phyloP scores from a whole-genome alignment of 1,284 basidiomycete species.

The Cystobasidium slooffiae region DNA sequence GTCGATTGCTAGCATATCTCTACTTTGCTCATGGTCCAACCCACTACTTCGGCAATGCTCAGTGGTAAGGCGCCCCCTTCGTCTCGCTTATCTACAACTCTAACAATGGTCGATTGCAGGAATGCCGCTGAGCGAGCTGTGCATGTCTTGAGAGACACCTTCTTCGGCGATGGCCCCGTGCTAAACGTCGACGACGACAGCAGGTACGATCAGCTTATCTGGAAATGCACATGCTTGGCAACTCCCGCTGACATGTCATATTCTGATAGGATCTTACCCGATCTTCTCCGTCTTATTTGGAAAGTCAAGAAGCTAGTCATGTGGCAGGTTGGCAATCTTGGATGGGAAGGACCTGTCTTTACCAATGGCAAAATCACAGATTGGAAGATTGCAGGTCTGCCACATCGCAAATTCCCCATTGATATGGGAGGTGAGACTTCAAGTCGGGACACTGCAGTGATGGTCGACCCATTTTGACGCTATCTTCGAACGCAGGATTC shows the following conservation, averaged over 20 bases:
- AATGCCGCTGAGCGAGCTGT: conserved; percentile 19
- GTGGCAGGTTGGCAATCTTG: conserved; percentile 12
- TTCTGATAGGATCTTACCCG: conserved; percentile 3
- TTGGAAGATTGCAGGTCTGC: conserved; percentile 13
- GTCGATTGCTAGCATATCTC: background rate
- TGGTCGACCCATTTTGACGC: background rate
- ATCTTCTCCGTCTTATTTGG: conserved; percentile 1
- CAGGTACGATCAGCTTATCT: conserved; percentile 1
- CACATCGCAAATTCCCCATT: conserved; percentile 12
- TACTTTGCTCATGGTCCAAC: conserved; percentile 5
- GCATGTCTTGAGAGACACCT: conserved; percentile 11
- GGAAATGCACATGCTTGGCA: background rate
- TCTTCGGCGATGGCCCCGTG: conserved; percentile 15
- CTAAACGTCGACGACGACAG: conserved; percentile 20
- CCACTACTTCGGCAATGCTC: conserved; percentile 6
- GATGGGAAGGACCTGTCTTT: conserved; percentile 11
- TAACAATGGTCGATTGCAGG: background rate
- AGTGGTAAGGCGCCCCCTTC: background rate
- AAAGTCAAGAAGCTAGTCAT: conserved; percentile 1
- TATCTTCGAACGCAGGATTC: conserved; percentile 5
- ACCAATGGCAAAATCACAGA: conserved; percentile 1
- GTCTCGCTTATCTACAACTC: background rate
- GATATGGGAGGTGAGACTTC: conserved; percentile 3
- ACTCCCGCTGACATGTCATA: background rate
- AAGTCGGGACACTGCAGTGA: background rate